phyloP scores from a whole-genome alignment of 257 asterid genomes.

The Solanum tacnaense region DNA sequence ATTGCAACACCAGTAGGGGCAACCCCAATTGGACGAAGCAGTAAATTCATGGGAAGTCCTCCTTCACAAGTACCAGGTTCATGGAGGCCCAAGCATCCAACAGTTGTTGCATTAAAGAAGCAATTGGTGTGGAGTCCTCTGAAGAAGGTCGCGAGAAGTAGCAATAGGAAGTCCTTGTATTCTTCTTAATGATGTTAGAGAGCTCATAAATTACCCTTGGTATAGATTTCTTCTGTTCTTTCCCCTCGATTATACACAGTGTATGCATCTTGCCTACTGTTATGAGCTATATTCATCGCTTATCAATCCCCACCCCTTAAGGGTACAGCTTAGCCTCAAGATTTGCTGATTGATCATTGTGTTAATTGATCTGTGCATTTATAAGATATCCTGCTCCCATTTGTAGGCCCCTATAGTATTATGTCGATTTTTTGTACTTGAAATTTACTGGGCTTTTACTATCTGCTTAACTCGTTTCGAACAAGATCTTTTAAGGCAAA shows the following conservation, averaged over 20 bases:
- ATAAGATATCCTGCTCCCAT: neutral
- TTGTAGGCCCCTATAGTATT: neutral
- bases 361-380: neutral
- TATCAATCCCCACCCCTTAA: neutral
- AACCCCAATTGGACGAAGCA: constrained; percentile 59
- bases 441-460: neutral
- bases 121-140: constrained; percentile 40
- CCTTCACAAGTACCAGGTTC: constrained; percentile 32
- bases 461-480: neutral
- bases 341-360: neutral
- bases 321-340: neutral
- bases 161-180: constrained; percentile 16
- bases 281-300: neutral
- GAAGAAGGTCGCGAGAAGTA: constrained; percentile 14
- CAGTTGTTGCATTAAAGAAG: constrained; percentile 30
- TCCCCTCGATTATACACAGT: neutral
- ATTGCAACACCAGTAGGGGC: constrained; percentile 15
- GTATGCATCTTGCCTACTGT: constrained; percentile 2
- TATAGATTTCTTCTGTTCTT: neutral
- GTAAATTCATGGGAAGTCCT: constrained; percentile 48
- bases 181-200: constrained; percentile 2
- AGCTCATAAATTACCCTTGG: neutral
- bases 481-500: neutral
- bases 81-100: constrained; percentile 38
- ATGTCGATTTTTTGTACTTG: neutral